Evolutionary conservation across 1,284 basidiomycete species (phyloP).

Genomic region (Leccinum griseonigrum): DNA sequence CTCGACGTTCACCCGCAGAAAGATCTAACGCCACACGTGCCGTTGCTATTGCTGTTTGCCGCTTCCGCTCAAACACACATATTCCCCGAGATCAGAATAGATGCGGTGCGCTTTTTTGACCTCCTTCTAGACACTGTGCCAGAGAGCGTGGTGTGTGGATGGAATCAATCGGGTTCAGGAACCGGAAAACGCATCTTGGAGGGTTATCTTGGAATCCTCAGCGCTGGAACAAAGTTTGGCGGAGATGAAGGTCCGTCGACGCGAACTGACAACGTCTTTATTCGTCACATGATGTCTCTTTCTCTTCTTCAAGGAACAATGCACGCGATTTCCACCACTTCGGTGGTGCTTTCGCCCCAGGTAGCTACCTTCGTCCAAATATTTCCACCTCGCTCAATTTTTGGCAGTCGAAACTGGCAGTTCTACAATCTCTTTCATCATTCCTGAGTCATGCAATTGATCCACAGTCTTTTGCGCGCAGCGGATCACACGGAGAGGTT

Average conservation of each 20-base stretch:
- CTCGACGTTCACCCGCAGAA: slow-evolving; percentile 42
- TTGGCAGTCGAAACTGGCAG: slow-evolving; percentile 57
- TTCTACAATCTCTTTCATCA: slow-evolving; percentile 57
- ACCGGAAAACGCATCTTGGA: slow-evolving; percentile 67
- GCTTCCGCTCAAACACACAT: slow-evolving; percentile 94
- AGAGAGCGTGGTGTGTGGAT: slow-evolving; percentile 63
- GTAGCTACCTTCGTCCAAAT: slow-evolving; percentile 40
- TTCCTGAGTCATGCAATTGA: slow-evolving; percentile 51
- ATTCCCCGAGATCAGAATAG: slow-evolving; percentile 90
- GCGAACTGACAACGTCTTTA: background rate
- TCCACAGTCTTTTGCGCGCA: slow-evolving; percentile 10
- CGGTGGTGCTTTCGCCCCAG: slow-evolving; percentile 59
- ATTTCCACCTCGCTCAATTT: slow-evolving; percentile 4
- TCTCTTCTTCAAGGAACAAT: slow-evolving; percentile 38
- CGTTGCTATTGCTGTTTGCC: slow-evolving; percentile 77
- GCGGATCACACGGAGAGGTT: slow-evolving; percentile 11
- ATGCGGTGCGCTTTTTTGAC: slow-evolving; percentile 83
- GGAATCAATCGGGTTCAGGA: slow-evolving; percentile 48
- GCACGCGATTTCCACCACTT: slow-evolving; percentile 59
- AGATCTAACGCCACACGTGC: slow-evolving; percentile 68
- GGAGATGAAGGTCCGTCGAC: slow-evolving; percentile 48
- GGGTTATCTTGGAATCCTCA: slow-evolving; percentile 74
- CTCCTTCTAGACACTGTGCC: slow-evolving; percentile 77
- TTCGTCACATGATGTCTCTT: background rate
- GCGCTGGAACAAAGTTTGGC: slow-evolving; percentile 59